Evolutionary conservation across 176 grass and related monocot genomes (phyloP), one percentile per base, ranked within the genome.

Genomic region (Lolium perenne): DNA sequence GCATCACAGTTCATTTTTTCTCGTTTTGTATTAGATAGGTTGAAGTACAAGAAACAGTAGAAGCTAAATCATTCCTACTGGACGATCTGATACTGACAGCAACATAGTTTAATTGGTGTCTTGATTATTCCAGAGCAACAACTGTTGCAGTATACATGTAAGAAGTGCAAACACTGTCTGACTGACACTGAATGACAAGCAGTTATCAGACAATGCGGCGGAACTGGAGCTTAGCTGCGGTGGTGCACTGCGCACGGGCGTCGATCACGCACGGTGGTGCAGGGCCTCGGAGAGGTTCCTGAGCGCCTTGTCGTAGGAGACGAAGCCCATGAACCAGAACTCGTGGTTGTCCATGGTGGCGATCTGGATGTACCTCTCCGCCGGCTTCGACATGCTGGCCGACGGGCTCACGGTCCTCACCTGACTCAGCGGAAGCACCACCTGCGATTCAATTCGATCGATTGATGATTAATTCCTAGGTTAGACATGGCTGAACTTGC

Each of bases 291-390:
- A 85, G 49, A 97, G 83, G 68, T 91, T 90, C 80, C 74, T 91
- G 18, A 97, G 77, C 1, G 94, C 94, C 87, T 97, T 97, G 86
- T 97, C 94, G 82, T 91, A 97, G 67, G 77, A 88, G 3, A 97
- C 94, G 85, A 97, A 97, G 70, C 94, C 94, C 94, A 97, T 92
- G 90, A 94, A 97, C 94, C 94, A 97, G 83, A 97, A 94, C 7
- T 97, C 94, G 76, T 97, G 90, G 81, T 80, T 84, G 47, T 94
- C 94, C 32, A 8, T 82, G 10, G 92, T 92, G 2, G 79, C 25
- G 17, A 97, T 73, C 86, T 97, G 94, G 59, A 97, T 94, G 90
- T 97, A 97, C 88, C 79, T 90, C 85, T 94, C 92, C 14, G 88
- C 63, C 38, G 79, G 81, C 63, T 92, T 92, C 48, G 32, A 40